A percentile compares a stretch with the other conserved stretches of the same genome.
These are phyloP conservation scores for Emericellopsis atlantica DNA, from an alignment of 2,329 filamentous ascomycete genomes.

Conservation along the genomic window DNA sequence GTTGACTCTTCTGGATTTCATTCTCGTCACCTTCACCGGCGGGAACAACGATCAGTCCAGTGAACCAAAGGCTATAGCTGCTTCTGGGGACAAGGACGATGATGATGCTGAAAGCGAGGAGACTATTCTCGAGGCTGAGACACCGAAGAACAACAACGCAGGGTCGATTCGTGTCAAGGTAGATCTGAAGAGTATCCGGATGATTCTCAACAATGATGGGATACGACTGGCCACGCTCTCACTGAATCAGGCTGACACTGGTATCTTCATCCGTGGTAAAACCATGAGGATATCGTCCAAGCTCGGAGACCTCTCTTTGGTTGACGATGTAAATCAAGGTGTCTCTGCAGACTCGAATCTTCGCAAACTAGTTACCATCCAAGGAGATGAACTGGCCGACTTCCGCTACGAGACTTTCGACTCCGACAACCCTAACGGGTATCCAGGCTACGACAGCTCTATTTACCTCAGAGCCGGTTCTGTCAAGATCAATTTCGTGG, in stretches of 20 bases:
- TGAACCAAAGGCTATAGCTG: slow-evolving; percentile 19
- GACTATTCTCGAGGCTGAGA: slow-evolving; percentile 17
- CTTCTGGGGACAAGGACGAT: slow-evolving; percentile 12
- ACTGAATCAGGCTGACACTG: slow-evolving; percentile 83
- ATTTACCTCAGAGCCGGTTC: slow-evolving; percentile 86
- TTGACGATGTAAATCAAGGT: slow-evolving; percentile 90
- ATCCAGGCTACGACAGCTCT: slow-evolving; percentile 90
- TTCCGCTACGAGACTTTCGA: slow-evolving; percentile 98
- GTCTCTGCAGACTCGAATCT: slow-evolving; percentile 71
- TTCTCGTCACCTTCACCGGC: slow-evolving; percentile 78
- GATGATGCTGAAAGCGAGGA: slow-evolving; percentile 25
- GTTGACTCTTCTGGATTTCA: slow-evolving; percentile 85
- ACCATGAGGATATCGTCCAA: slow-evolving; percentile 80
- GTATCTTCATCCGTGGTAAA: slow-evolving; percentile 74
- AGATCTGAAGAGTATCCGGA: slow-evolving; percentile 80
- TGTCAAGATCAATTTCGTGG: slow-evolving; percentile 91
- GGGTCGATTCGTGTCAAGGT: slow-evolving; percentile 90
- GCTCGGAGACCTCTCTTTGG: slow-evolving; percentile 74
- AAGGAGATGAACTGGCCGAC: slow-evolving; percentile 89
- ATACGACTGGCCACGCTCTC: slow-evolving; percentile 87
- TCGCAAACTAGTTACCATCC: slow-evolving; percentile 81
- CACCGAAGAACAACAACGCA: slow-evolving; percentile 22
- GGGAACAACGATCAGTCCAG: slow-evolving; percentile 32
- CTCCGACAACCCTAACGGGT: slow-evolving; percentile 50
- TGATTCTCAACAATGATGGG: slow-evolving; percentile 96